These are phyloP conservation scores for Amborella trichopoda DNA, from an alignment of 164 flowering plant species.

Conservation along the genomic window DNA sequence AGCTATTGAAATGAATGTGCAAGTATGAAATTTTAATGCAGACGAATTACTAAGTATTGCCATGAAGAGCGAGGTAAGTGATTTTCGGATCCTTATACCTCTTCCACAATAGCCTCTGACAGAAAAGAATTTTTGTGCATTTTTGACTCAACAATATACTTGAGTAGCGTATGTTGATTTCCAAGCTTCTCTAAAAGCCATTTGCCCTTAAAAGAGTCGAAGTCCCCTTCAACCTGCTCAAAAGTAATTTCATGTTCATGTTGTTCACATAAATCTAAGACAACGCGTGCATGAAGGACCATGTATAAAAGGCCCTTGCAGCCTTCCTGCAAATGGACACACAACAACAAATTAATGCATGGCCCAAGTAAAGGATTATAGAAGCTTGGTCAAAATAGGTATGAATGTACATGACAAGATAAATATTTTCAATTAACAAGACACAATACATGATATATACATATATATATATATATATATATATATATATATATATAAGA, in stretches of 20 bases:
- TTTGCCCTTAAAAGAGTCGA: constrained; percentile 79
- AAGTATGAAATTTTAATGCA: too few relatives aligned
- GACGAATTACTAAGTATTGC: too few relatives aligned
- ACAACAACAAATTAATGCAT: background rate
- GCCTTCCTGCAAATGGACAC: constrained; percentile 61
- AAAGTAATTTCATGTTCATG: constrained; percentile 77
- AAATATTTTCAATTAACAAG: too few relatives aligned
- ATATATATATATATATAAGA: too few relatives aligned
- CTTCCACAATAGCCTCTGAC: constrained; percentile 97
- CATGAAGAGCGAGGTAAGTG: too few relatives aligned
- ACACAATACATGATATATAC: too few relatives aligned
- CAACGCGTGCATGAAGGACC: constrained; percentile 98
- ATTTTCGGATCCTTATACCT: too few relatives aligned
- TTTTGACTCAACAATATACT: constrained; percentile 82
- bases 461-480: too few relatives aligned
- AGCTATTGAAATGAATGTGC: too few relatives aligned
- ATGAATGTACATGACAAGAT: too few relatives aligned
- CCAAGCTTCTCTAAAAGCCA: constrained; percentile 90
- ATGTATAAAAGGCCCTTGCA: constrained; percentile 92
- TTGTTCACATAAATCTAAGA: constrained; percentile 72
- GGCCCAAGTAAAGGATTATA: background rate
- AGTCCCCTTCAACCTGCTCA: constrained; percentile 95
- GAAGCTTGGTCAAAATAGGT: too few relatives aligned
- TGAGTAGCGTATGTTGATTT: constrained; percentile 78
- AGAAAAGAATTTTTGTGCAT: constrained; percentile 76